phyloP scores from a whole-genome alignment of 2,329 filamentous ascomycete species.

The Neoascochyta sp. region DNA sequence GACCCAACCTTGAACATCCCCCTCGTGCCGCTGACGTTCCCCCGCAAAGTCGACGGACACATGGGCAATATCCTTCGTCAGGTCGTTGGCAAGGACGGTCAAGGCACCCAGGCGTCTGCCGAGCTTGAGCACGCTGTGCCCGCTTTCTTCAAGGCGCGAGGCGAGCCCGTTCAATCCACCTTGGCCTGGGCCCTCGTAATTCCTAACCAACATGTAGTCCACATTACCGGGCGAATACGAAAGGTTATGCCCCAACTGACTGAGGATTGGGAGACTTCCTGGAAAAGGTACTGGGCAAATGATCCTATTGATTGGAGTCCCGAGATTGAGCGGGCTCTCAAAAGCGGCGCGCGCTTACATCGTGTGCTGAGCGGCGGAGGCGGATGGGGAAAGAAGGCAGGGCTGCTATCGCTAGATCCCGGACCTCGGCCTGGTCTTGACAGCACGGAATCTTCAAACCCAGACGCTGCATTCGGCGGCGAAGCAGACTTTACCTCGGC shows the following conservation, averaged over 20 bases:
- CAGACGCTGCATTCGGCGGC: slow-evolving; percentile 10
- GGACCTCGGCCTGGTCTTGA: too few relatives aligned
- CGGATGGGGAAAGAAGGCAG: slow-evolving; percentile 78
- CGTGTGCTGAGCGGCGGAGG: slow-evolving; percentile 71
- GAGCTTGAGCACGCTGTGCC: slow-evolving; percentile 67
- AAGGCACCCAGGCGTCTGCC: slow-evolving; percentile 59
- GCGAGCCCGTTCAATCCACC: slow-evolving; percentile 47
- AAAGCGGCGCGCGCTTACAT: slow-evolving; percentile 41
- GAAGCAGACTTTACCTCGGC: slow-evolving; percentile 35
- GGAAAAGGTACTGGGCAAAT: slow-evolving; percentile 19
- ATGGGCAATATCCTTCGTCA: slow-evolving; percentile 77
- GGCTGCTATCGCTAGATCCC: slow-evolving; percentile 74
- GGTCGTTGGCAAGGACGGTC: slow-evolving; percentile 48
- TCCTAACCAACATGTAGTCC: slow-evolving; percentile 38
- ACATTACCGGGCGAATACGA: not conserved
- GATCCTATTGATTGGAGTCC: slow-evolving; percentile 20
- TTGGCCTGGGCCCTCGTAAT: slow-evolving; percentile 72
- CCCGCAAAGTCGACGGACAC: slow-evolving; percentile 60
- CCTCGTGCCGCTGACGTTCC: slow-evolving; percentile 60
- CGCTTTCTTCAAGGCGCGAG: slow-evolving; percentile 49
- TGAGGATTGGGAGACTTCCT: slow-evolving; percentile 3
- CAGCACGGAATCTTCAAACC: slow-evolving; percentile 2
- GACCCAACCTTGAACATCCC: slow-evolving; percentile 41
- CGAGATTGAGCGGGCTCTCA: slow-evolving; percentile 17
- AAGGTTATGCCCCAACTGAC: not conserved